Evolutionary conservation across 2,329 filamentous ascomycete species (phyloP), one percentile per base, ranked within the genome.

Genomic region (Calonectria naviculata): DNA sequence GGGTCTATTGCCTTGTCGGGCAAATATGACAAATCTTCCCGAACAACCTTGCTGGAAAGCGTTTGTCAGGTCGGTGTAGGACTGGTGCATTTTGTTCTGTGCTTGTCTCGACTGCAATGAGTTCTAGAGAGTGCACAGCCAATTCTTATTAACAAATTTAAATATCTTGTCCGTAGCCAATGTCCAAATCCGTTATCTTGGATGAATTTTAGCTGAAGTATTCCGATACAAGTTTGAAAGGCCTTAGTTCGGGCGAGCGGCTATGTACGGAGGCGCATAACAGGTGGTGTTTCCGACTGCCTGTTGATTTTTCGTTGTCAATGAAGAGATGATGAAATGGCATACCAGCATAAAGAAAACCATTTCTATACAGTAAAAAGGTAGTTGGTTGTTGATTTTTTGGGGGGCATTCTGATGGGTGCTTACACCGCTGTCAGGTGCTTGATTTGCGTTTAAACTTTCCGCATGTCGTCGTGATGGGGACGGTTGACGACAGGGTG

Each of bases 171-270:
- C n/a, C n/a, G 74, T 89, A 91, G 60, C 91, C 91, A n/a, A 93
- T 83, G 78, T 93, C 91, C 10, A 93, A 79, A 24, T 86, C 75
- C 3, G 78, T 81, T 10, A 81, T 80, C 5, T 69, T 65, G 0
- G 76, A 31, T 1, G 76, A 78, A 71, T 76, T 83, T 24, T 72
- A 81, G 28, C 84, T 82, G 79, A 92, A 89, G 79, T 89, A 92
- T 26, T 79, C 78, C 15, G 92, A 83, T 12, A 92, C 81, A 21
- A 83, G 86, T 63, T 85, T 84, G 81, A 88, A 91, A 34, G 93
- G 83, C 24, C 82, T 83, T 92, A 93, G 29, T 84, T 83, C 19
- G 91, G 90, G 19, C 91, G 87, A 78, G 91, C 89, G 28, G 89
- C 84, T 42, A 90, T 90, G 76, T 93, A 93, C 21, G 86, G 85